phyloP scores from a whole-genome alignment of 768 basidiomycete species.

The Mycena amicta region DNA sequence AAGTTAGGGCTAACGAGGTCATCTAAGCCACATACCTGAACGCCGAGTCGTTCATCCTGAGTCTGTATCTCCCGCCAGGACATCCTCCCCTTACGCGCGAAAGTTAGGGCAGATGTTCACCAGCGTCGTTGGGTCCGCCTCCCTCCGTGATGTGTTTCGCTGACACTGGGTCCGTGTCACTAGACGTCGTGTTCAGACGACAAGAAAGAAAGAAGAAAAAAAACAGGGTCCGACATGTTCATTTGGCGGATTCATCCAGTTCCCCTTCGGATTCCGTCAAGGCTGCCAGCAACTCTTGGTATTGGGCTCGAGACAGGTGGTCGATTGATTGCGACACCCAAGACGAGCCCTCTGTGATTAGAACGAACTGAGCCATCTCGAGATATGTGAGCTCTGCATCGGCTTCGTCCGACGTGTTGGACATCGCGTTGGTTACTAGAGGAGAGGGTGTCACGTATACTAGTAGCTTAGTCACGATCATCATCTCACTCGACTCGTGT shows the following conservation, averaged over 20 bases:
- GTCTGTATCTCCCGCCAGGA: not conserved
- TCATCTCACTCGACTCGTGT: no score
- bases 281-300: conserved; percentile 76
- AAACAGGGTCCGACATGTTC: conserved; percentile 73
- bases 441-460: no score
- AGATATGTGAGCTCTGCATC: conserved; percentile 96
- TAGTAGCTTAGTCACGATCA: no score
- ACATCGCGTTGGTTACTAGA: no score
- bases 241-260: conserved; percentile 64
- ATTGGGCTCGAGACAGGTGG: conserved; percentile 79
- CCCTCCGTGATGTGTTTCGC: conserved; percentile 70
- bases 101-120: conserved; percentile 76
- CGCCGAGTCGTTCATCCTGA: not conserved
- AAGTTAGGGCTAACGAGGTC: not conserved
- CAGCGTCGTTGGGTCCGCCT: conserved; percentile 71
- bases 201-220: not conserved
- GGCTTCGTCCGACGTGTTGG: conserved; percentile 92
- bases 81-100: conserved; percentile 2
- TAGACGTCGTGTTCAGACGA: conserved; percentile 31
- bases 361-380: conserved; percentile 77
- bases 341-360: conserved; percentile 98
- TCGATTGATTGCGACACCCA: conserved; percentile 68
- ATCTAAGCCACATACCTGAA: not conserved
- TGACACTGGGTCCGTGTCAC: conserved; percentile 62
- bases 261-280: conserved; percentile 62